Evolutionary conservation across 2,329 filamentous ascomycete species (phyloP).

Genomic region (Claviceps humidiphila): DNA sequence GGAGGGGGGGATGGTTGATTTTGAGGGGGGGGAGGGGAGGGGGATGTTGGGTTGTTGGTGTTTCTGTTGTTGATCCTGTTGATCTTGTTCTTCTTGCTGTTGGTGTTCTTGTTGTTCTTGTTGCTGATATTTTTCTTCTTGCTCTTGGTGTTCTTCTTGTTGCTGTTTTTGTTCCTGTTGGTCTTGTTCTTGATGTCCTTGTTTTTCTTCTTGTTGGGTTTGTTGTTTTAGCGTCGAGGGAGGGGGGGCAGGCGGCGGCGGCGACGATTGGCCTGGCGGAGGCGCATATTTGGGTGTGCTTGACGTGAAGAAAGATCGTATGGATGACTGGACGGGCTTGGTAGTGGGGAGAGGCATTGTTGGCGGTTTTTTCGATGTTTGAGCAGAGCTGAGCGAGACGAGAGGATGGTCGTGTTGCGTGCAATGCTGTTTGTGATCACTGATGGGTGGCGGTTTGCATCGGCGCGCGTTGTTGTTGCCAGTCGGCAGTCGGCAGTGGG

Average conservation of each 20-base stretch:
- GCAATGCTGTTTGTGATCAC: not conserved
- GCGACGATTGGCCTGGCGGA: conserved; percentile 15
- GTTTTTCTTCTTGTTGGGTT: not conserved
- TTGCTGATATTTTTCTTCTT: too few species aligned
- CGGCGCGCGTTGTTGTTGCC: too few species aligned
- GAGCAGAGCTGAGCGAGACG: not conserved
- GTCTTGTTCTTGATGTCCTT: too few species aligned
- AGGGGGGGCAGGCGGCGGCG: conserved; percentile 9
- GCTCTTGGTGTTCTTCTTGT: too few species aligned
- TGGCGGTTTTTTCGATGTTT: not conserved
- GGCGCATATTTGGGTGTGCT: conserved; percentile 27
- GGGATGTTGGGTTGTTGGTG: conserved; percentile 13
- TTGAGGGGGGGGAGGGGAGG: conserved; percentile 9
- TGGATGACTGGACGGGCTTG: conserved; percentile 36
- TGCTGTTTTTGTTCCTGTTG: too few species aligned
- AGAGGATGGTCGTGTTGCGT: not conserved
- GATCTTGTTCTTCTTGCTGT: too few species aligned
- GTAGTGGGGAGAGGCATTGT: conserved; percentile 29
- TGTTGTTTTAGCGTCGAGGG: conserved; percentile 11
- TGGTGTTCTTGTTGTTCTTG: too few species aligned
- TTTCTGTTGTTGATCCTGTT: conserved; percentile 3
- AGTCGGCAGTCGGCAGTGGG: too few species aligned
- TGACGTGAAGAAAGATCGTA: conserved; percentile 48
- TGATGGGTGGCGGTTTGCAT: too few species aligned
- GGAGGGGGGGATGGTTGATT: conserved; percentile 25